Percentiles rank a stretch among this genome's conserved stretches.
Conservation (phyloP, 1,284 basidiomycete species). For the Ceratorhiza oryzae-sativae region DNA sequence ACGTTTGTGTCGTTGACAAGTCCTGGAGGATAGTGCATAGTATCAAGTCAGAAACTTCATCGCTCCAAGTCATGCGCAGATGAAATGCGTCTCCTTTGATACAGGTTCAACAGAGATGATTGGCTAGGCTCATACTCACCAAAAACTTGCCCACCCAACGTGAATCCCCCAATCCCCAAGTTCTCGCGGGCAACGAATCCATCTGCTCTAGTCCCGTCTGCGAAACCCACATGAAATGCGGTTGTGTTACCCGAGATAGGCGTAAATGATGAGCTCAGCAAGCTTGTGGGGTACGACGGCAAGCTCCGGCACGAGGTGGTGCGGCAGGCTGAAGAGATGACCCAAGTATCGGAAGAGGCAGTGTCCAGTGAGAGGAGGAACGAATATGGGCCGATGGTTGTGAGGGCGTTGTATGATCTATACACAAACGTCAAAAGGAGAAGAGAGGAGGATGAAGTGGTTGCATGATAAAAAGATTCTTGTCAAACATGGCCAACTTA, state of each 20-base stretch:
- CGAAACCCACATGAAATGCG: slow-evolving; percentile 64
- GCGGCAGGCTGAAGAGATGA: slow-evolving; percentile 68
- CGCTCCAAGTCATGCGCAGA: too few species aligned
- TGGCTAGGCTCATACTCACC: too few species aligned
- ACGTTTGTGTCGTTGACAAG: slow-evolving; percentile 68
- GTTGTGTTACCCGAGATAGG: slow-evolving; percentile 67
- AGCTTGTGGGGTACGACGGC: slow-evolving; percentile 67
- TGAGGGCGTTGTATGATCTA: slow-evolving; percentile 71
- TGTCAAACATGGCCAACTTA: background rate
- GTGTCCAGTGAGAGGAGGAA: slow-evolving; percentile 78
- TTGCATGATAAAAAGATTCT: too few species aligned
- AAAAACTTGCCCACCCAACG: slow-evolving; percentile 65
- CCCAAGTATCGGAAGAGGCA: slow-evolving; percentile 77
- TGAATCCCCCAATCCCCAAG: slow-evolving; percentile 64
- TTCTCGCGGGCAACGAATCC: slow-evolving; percentile 74
- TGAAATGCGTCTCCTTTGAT: too few species aligned
- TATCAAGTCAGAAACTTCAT: background rate
- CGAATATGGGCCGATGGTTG: slow-evolving; percentile 64
- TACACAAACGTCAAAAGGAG: slow-evolving; percentile 40
- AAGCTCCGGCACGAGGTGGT: slow-evolving; percentile 60
- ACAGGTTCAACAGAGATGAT: background rate
- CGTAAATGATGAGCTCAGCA: slow-evolving; percentile 66
- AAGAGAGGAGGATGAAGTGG: background rate
- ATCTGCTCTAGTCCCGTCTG: slow-evolving; percentile 71
- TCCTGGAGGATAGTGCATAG: slow-evolving; percentile 52